phyloP scores from a whole-genome alignment of 164 flowering plant genomes.

The Vitis amurensis region DNA sequence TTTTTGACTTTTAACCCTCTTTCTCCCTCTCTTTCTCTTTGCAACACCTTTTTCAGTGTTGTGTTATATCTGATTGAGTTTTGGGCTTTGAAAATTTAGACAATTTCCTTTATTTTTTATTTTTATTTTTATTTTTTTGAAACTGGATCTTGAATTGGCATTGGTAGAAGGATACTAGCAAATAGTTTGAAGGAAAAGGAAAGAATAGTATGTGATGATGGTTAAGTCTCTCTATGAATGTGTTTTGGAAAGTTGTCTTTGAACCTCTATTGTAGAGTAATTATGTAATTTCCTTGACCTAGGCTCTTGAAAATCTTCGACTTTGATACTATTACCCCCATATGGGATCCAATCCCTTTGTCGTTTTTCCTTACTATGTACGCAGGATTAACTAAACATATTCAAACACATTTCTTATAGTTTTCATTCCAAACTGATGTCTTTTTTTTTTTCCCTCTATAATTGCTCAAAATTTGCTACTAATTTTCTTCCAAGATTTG shows the following conservation, averaged over 20 bases:
- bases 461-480: background rate
- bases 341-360: constrained; percentile 67
- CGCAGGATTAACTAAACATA: constrained; percentile 59
- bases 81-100: background rate
- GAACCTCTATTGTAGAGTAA: constrained; percentile 82
- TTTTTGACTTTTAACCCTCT: constrained; percentile 23
- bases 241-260: constrained; percentile 65
- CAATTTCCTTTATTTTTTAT: background rate
- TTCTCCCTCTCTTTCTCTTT: constrained; percentile 15
- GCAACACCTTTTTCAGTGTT: constrained; percentile 1
- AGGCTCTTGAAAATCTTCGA: background rate
- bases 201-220: constrained; percentile 75
- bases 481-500: too few species aligned
- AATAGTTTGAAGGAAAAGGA: constrained; percentile 8
- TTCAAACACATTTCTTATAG: background rate
- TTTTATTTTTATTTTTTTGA: too few species aligned
- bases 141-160: background rate
- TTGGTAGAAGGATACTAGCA: constrained; percentile 23
- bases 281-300: constrained; percentile 48
- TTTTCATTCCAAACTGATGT: background rate
- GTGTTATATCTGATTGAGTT: constrained; percentile 2
- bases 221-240: constrained; percentile 70
- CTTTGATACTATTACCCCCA: background rate
- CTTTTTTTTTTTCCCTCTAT: background rate
- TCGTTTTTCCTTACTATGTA: constrained; percentile 53